Base-by-base conservation (phyloP, 768 basidiomycete genomes). In the Lactarius evosmus region DNA sequence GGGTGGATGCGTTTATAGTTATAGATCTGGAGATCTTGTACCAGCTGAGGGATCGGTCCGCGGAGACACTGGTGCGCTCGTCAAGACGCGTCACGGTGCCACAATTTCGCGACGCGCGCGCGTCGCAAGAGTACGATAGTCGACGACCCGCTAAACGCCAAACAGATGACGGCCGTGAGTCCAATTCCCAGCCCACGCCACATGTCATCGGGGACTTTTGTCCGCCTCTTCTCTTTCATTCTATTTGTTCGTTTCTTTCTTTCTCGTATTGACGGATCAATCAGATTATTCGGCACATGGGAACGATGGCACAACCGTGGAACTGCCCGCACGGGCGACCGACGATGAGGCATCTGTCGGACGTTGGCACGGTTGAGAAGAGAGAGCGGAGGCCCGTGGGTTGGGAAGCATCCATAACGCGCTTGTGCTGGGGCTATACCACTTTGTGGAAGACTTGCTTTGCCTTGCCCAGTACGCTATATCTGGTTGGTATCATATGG, bases 111-210 rank as follows among this genome's bases (percentile, higher is more conserved):
- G 0, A 91, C 88, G 83, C 83, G 95, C 44, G 97, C 97, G 0
- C 98, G 97, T 75, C 74, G 96, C 67, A 94, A 91, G 78, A 98
- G 94, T 74, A 87, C 96, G 46, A 99, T 98, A 96, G 81, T 97
- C 52, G 95, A 96, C 3, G 91, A 85, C 78, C 80, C 93, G 11
- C 78, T 98, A 65, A 93, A 82, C 36, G 78, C 75, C 65, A 74
- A 78, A 19, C 92, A 91, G 71, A 98, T 99, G 95, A 82, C 79
- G n/a, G 71, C 78, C 63, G 89, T 92, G 34, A 30, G 67, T 63
- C 50, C 12, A 40, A 17, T 46, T 33, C 41, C 14, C 19, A n/a
- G 11, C 50, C 11, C 27, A 40, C 38, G 41, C 58, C 40, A 53
- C 56, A 57, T 9, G n/a, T 57, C 61, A 62, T 49, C 7, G 9